phyloP scores from a whole-genome alignment of 306 rosid genomes.

The Casuarina cunninghamiana region DNA sequence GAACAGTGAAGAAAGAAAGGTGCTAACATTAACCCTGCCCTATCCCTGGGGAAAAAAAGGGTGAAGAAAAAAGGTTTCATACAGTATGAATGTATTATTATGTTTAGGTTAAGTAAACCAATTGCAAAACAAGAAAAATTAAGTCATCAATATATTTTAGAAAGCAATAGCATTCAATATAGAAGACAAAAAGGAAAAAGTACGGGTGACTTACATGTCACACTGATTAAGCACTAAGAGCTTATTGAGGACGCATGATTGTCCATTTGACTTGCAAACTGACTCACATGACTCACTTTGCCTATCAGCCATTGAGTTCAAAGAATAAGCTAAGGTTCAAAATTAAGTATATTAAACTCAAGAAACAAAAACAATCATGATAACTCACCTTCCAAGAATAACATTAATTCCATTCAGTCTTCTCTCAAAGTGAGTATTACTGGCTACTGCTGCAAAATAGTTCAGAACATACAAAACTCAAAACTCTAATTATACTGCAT shows the following conservation, averaged over 20 bases:
- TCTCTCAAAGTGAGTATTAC: constrained; percentile 55
- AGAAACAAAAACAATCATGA: constrained; percentile 12
- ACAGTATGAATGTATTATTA: not conserved
- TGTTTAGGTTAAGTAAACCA: not conserved
- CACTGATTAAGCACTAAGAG: constrained; percentile 81
- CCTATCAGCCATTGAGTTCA: constrained; percentile 54
- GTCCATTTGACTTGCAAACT: constrained; percentile 84
- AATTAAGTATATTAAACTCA: constrained; percentile 17
- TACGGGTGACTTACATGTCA: constrained; percentile 64
- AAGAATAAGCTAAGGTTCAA: constrained; percentile 30
- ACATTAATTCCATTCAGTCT: constrained; percentile 77
- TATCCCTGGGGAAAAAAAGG: not conserved
- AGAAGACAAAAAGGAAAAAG: constrained; percentile 3
- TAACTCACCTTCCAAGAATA: constrained; percentile 78
- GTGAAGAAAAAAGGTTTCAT: not conserved
- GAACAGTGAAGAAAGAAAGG: not conserved
- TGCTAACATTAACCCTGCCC: not conserved
- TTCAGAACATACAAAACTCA: constrained; percentile 30
- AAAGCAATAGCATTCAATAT: constrained; percentile 5
- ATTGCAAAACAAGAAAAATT: not conserved
- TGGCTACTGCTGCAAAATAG: constrained; percentile 41
- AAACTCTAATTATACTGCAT: not conserved
- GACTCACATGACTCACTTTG: constrained; percentile 86
- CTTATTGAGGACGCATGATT: constrained; percentile 86
- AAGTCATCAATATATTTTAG: constrained; percentile 6